Evolutionary conservation across 2,329 filamentous ascomycete genomes (phyloP).

Genomic region (Phialemonium atrogriseum): DNA sequence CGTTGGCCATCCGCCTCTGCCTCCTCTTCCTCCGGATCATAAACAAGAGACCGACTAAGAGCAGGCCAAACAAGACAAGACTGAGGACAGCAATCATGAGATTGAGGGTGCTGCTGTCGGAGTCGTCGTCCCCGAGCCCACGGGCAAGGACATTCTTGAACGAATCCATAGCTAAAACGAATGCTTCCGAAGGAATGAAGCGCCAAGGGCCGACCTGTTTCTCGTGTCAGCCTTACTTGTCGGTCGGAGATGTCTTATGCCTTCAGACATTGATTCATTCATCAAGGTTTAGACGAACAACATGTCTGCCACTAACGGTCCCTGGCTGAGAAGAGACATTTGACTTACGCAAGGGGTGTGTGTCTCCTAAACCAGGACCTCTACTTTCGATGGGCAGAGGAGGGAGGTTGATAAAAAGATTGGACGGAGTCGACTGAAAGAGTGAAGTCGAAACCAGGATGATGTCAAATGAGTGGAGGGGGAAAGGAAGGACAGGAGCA

Average conservation of each 20-base stretch:
- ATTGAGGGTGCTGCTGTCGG: conserved; percentile 52
- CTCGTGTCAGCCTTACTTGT: too few species aligned
- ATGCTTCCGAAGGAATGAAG: too few species aligned
- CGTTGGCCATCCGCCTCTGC: conserved; percentile 36
- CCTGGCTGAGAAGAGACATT: too few species aligned
- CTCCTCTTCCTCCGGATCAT: conserved; percentile 59
- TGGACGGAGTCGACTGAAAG: conserved; percentile 39
- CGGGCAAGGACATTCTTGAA: conserved; percentile 29
- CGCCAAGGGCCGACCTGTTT: too few species aligned
- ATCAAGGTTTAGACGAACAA: too few species aligned
- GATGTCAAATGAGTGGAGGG: conserved; percentile 15
- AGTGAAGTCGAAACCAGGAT: conserved; percentile 35
- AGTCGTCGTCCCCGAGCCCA: conserved; percentile 36
- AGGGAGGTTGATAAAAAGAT: conserved; percentile 25
- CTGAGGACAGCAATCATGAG: conserved; percentile 73
- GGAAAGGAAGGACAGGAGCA: conserved; percentile 31
- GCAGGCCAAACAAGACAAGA: conserved; percentile 64
- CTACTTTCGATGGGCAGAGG: too few species aligned
- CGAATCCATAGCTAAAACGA: conserved; percentile 29
- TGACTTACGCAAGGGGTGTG: conserved; percentile 8
- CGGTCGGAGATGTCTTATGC: conserved; percentile 2
- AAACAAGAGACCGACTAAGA: conserved; percentile 60
- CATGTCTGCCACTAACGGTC: too few species aligned
- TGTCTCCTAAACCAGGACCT: too few species aligned
- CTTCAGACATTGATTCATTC: too few species aligned